Evolutionary conservation across 257 asterid genomes (phyloP), one percentile per base, ranked within the genome.

Genomic region (Petrea volubilis): DNA sequence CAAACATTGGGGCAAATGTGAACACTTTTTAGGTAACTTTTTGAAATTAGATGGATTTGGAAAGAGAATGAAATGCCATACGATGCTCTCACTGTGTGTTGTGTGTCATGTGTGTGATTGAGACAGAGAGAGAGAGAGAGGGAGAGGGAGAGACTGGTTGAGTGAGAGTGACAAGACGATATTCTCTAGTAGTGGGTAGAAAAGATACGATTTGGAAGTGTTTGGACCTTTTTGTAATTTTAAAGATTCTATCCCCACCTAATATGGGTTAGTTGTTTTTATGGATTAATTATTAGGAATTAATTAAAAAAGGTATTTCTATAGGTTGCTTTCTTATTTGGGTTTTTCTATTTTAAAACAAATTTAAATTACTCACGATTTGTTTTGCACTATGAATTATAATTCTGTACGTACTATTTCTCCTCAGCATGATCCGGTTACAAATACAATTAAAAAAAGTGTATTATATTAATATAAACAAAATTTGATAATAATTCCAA

Each of bases 61-160:
- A 36, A 46, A 56, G 62, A 25, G 25, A 40, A 47, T 55, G 46
- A 74, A 46, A 56, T 57, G n/a, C 29, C 53, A 50, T 57, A 68
- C 43, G 73, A n/a, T n/a, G n/a, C n/a, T 20, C 13, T 40, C 24
- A 18, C 5, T 38, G 43, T 38, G 5, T 38, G 5, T n/a, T 33
- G 3, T 28, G 43, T 38, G 5, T n/a, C 23, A 2, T 28, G 43
- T 27, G 63, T 53, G 56, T 49, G 73, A 21, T n/a, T n/a, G n/a
- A n/a, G n/a, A n/a, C n/a, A 7, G 25, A 11, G 17, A 76, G 33
- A 24, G 64, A 46, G 40, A 28, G 0, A 31, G 41, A 50, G 6
- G 36, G 65, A 2, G 41, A 34, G 9, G 47, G 59, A 47, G 15
- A 10, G 34, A 60, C 25, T 31, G 21, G 36, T 18, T 49, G 33